These are phyloP conservation scores for Alternaria burnsii DNA, from an alignment of 2,329 filamentous ascomycete genomes.

Conservation along the genomic window DNA sequence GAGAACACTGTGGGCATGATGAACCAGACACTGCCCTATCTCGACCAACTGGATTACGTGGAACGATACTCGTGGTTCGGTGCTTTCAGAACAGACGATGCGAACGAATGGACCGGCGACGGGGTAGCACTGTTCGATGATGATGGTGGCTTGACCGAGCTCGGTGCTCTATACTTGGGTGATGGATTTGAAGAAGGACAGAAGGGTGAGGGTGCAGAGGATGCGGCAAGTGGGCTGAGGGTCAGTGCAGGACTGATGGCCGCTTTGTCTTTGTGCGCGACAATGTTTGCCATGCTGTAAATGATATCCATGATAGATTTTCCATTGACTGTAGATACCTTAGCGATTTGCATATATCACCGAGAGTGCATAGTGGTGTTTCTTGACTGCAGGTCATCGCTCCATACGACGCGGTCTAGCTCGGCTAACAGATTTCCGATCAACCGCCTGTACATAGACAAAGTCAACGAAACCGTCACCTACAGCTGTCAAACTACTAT, in stretches of 20 bases:
- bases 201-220: conserved; percentile 39
- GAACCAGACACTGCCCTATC: conserved; percentile 72
- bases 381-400: background rate
- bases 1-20: conserved; percentile 70
- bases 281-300: conserved; percentile 9
- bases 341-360: conserved; percentile 3
- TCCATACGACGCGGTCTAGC: background rate
- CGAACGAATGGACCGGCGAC: conserved; percentile 49
- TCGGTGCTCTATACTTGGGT: conserved; percentile 47
- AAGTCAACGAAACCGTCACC: background rate
- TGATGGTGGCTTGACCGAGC: conserved; percentile 41
- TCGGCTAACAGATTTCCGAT: background rate
- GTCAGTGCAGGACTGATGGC: conserved; percentile 22
- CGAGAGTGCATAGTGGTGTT: background rate
- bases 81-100: conserved; percentile 43
- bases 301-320: background rate
- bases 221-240: conserved; percentile 17
- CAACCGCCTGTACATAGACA: background rate
- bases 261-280: conserved; percentile 7
- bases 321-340: conserved; percentile 10
- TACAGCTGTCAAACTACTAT: background rate
- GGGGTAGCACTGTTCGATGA: conserved; percentile 46
- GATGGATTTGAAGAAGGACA: conserved; percentile 41
- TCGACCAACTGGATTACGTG: conserved; percentile 67
- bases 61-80: conserved; percentile 50